A percentile compares a stretch with the other conserved stretches of the same genome.
Evolutionary conservation across 805 yeast species (phyloP).

Genomic region (Cyberlindnera xishuangbannaensis): DNA sequence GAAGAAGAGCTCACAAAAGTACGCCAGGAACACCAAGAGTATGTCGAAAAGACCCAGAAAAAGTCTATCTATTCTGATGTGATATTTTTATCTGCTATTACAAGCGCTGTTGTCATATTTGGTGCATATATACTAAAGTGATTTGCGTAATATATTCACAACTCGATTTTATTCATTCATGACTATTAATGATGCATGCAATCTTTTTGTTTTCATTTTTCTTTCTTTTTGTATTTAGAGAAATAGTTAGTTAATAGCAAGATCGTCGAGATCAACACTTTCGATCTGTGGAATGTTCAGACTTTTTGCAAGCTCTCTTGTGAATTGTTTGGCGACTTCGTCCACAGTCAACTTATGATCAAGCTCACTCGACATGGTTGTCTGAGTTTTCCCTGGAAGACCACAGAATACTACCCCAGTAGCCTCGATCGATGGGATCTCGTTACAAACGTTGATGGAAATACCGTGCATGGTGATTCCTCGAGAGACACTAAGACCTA

Average conservation of each 20-base stretch:
- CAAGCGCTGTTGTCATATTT: conserved; percentile 3
- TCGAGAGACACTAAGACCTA: conserved; percentile 83
- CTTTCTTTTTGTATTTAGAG: too few species aligned
- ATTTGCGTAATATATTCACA: too few species aligned
- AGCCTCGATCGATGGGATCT: conserved; percentile 59
- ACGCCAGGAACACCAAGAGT: neutral
- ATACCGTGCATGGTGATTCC: conserved; percentile 87
- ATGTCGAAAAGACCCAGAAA: too few species aligned
- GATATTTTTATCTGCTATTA: conserved; percentile 3
- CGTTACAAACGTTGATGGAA: conserved; percentile 72
- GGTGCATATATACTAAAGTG: too few species aligned
- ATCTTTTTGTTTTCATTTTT: too few species aligned
- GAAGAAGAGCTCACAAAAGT: conserved; percentile 1
- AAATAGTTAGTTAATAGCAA: conserved; percentile 20
- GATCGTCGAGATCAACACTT: conserved; percentile 30
- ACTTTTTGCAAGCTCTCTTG: conserved; percentile 35
- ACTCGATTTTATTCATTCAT: too few species aligned
- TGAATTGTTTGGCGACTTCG: conserved; percentile 40
- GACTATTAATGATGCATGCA: too few species aligned
- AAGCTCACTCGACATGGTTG: conserved; percentile 37
- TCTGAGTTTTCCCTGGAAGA: conserved; percentile 53
- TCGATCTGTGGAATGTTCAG: conserved; percentile 35
- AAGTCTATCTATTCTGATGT: conserved; percentile 3
- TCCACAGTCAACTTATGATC: conserved; percentile 20
- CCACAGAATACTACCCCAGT: conserved; percentile 78